These are phyloP conservation scores for Alloteropsis semialata DNA, from an alignment of 176 grass and related monocot species.

Conservation along the genomic window DNA sequence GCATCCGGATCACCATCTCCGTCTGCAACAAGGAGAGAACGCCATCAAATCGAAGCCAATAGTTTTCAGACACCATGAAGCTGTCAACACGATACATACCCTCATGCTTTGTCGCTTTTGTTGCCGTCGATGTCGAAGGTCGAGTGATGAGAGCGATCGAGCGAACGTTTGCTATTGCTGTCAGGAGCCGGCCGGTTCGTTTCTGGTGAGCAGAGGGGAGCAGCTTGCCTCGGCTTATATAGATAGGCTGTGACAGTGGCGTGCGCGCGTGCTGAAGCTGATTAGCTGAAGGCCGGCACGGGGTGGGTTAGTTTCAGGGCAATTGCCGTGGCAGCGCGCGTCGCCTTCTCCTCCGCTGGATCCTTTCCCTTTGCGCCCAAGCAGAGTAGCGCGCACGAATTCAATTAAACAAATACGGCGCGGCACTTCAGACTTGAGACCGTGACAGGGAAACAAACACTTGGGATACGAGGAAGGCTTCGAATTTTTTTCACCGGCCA, in stretches of 20 bases:
- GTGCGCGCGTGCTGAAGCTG: neutral
- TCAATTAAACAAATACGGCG: neutral
- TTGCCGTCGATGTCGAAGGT: neutral
- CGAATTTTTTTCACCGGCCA: no score
- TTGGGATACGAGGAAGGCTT: neutral
- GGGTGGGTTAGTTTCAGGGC: neutral
- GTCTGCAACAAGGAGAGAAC: neutral
- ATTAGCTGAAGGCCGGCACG: no score
- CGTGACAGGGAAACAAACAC: neutral
- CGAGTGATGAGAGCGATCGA: neutral
- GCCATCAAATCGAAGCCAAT: no score
- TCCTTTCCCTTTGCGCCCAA: neutral
- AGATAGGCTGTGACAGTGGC: neutral
- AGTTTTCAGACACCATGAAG: no score
- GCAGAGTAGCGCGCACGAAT: neutral
- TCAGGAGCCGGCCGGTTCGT: no score
- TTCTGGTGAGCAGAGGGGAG: neutral
- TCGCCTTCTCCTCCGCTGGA: neutral
- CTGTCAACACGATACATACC: no score
- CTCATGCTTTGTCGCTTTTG: neutral
- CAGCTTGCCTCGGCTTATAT: neutral
- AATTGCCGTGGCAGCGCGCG: neutral
- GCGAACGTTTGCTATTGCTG: neutral
- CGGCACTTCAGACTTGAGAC: neutral
- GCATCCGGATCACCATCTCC: conserved; percentile 37